These are phyloP conservation scores for Clarireedia paspali DNA, from an alignment of 2,329 filamentous ascomycete species.

Conservation along the genomic window DNA sequence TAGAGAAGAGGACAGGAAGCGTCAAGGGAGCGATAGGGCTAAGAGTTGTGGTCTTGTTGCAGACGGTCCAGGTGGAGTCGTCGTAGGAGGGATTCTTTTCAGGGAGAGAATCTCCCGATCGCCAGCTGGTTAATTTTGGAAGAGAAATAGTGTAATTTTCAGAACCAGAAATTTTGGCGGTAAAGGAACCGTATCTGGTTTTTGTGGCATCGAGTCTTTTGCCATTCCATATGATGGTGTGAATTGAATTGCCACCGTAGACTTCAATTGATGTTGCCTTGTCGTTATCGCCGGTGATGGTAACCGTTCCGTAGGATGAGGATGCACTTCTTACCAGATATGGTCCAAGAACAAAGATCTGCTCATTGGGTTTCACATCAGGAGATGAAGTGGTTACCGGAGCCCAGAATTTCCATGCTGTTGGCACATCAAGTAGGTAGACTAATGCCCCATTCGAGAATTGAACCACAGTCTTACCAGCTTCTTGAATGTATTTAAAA, in stretches of 20 bases:
- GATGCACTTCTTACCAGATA: conserved; percentile 37
- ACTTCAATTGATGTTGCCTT: conserved; percentile 36
- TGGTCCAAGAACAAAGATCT: conserved; percentile 38
- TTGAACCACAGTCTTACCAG: conserved; percentile 38
- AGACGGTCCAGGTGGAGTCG: conserved; percentile 42
- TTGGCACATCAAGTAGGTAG: conserved; percentile 44
- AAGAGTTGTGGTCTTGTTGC: conserved; percentile 40
- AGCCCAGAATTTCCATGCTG: conserved; percentile 50
- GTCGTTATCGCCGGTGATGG: conserved; percentile 35
- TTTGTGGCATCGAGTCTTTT: conserved; percentile 30
- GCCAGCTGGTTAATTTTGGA: conserved; percentile 40
- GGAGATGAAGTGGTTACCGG: conserved; percentile 40
- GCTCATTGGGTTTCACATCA: conserved; percentile 36
- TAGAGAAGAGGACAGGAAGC: conserved; percentile 44
- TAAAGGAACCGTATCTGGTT: conserved; percentile 39
- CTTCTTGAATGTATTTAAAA: conserved; percentile 40
- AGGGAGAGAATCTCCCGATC: conserved; percentile 41
- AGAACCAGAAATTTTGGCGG: conserved; percentile 33
- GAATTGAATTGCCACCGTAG: conserved; percentile 34
- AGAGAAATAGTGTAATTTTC: conserved; percentile 34
- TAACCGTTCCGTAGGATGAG: conserved; percentile 29
- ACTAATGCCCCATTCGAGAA: conserved; percentile 40
- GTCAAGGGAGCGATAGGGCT: conserved; percentile 41
- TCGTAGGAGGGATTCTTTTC: conserved; percentile 40
- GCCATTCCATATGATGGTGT: conserved; percentile 40